These are phyloP conservation scores for Gynochthodes officinalis DNA, from an alignment of 257 asterid genomes.

Conservation along the genomic window DNA sequence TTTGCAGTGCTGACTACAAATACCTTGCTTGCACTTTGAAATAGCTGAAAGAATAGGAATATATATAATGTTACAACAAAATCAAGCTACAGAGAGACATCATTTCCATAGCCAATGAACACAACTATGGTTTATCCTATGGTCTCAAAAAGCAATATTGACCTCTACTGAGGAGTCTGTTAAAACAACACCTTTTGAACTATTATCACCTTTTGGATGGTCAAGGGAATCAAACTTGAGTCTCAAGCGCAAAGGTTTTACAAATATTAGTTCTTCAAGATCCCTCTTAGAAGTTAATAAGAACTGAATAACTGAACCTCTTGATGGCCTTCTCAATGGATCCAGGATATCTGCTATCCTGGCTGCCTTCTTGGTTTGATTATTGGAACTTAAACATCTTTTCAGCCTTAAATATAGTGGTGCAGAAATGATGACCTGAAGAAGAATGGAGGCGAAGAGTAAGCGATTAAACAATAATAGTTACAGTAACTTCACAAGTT, in stretches of 20 bases:
- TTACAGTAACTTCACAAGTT: neutral
- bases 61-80: neutral
- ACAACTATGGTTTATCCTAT: neutral
- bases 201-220: constrained; percentile 67
- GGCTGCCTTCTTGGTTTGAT: constrained; percentile 34
- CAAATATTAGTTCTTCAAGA: constrained; percentile 51
- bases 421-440: constrained; percentile 63
- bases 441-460: constrained; percentile 16
- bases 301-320: constrained; percentile 43
- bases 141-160: constrained; percentile 40
- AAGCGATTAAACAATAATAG: neutral
- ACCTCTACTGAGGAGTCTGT: constrained; percentile 59
- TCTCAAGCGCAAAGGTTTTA: constrained; percentile 63
- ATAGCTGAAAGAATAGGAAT: neutral
- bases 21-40: neutral
- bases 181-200: constrained; percentile 43
- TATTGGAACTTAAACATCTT: constrained; percentile 27
- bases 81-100: neutral
- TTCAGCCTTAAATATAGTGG: constrained; percentile 69
- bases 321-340: constrained; percentile 36
- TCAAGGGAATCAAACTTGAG: constrained; percentile 52
- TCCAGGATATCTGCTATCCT: constrained; percentile 55
- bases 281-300: constrained; percentile 44
- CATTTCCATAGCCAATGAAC: neutral
- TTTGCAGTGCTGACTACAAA: neutral